Evolutionary conservation across 1,139 yeast species (phyloP).

Genomic region (Magnusiomyces ingens): DNA sequence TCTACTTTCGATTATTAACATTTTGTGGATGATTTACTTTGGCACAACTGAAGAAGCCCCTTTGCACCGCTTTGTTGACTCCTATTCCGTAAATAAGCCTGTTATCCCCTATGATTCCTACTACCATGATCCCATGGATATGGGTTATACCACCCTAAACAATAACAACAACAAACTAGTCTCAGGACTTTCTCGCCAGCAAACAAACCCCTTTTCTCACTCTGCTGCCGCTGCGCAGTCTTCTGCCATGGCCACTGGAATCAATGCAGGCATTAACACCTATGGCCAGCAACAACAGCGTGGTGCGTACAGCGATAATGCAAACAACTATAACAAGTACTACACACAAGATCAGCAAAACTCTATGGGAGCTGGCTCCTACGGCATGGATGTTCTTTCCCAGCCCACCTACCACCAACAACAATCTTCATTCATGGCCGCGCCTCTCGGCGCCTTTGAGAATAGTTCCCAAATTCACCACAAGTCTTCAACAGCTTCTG

Average conservation of each 20-base stretch:
- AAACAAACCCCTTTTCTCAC: slow-evolving; percentile 3
- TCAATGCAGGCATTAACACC: not conserved
- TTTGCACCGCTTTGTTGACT: slow-evolving; percentile 75
- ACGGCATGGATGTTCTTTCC: not conserved
- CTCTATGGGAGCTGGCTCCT: no score
- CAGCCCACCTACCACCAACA: not conserved
- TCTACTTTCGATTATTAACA: slow-evolving; percentile 67
- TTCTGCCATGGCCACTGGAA: no score
- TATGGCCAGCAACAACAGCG: slow-evolving; percentile 1
- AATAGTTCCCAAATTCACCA: slow-evolving; percentile 34
- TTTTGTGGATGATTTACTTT: slow-evolving; percentile 73
- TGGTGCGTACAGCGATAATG: not conserved
- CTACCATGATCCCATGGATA: not conserved
- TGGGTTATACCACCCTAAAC: not conserved
- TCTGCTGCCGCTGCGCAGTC: no score
- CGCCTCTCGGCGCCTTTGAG: slow-evolving; percentile 53
- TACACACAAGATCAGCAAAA: no score
- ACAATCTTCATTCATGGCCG: slow-evolving; percentile 35
- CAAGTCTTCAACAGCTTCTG: slow-evolving; percentile 1
- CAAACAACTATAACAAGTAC: not conserved
- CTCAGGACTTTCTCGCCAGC: not conserved
- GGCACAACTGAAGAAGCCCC: slow-evolving; percentile 51
- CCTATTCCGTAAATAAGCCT: slow-evolving; percentile 41
- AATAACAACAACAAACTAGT: not conserved
- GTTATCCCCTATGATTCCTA: slow-evolving; percentile 7